Conservation (phyloP, 2,329 filamentous ascomycete genomes). For the Blastomyces parvus region DNA sequence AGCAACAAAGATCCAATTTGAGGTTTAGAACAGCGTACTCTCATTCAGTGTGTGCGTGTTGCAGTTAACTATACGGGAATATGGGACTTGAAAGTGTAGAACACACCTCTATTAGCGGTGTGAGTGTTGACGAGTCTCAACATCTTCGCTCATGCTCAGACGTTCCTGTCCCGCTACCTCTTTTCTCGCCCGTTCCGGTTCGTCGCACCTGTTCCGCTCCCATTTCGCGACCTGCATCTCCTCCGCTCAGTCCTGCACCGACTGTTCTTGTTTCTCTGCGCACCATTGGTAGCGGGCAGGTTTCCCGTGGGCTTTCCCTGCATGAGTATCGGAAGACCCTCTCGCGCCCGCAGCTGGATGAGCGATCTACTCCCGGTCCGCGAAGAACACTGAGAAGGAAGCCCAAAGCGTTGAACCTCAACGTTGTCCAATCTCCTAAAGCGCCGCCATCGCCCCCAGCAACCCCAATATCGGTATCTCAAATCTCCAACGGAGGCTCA, state of each 20-base stretch:
- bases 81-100: neutral
- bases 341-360: slow-evolving; percentile 10
- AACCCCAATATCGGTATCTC: slow-evolving; percentile 10
- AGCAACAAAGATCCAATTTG: neutral
- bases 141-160: neutral
- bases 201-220: slow-evolving; percentile 6
- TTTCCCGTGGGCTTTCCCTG: slow-evolving; percentile 13
- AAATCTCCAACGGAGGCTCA: slow-evolving; percentile 1
- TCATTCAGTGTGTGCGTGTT: neutral
- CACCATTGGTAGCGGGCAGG: slow-evolving; percentile 3
- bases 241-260: slow-evolving; percentile 13
- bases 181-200: slow-evolving; percentile 8
- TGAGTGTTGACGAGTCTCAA: neutral
- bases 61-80: neutral
- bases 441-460: slow-evolving; percentile 15
- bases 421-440: slow-evolving; percentile 7
- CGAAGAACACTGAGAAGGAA: slow-evolving; percentile 16
- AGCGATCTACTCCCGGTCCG: slow-evolving; percentile 5
- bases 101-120: neutral
- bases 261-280: slow-evolving; percentile 15
- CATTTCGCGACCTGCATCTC: slow-evolving; percentile 8
- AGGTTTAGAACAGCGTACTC: neutral
- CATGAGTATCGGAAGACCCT: slow-evolving; percentile 18
- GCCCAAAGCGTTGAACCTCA: slow-evolving; percentile 16
- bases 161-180: slow-evolving; percentile 7